Conservation (phyloP, 345 rosid species). For the Eucalyptus erythrocorys region DNA sequence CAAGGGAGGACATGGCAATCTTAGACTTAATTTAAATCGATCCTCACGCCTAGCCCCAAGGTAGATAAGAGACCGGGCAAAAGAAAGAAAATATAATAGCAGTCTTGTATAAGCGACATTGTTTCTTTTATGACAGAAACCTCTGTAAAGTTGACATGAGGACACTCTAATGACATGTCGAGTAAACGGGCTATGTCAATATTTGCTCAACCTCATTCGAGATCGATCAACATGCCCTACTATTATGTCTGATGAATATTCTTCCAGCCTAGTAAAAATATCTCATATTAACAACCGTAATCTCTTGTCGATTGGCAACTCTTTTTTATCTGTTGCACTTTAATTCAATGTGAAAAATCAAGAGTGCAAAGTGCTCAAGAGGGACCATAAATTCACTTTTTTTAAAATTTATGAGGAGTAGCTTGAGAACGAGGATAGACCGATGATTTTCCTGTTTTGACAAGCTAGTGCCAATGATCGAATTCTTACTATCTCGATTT, state of each 20-base stretch:
- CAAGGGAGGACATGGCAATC: neutral
- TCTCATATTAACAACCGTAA: neutral
- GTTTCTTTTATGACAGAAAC: neutral
- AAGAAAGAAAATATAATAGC: neutral
- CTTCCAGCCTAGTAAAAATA: neutral
- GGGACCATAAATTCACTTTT: neutral
- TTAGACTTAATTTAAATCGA: no score
- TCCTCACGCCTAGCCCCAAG: neutral
- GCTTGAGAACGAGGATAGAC: neutral
- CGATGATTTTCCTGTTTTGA: neutral
- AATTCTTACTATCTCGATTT: no score
- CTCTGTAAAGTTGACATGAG: neutral
- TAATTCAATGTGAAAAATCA: neutral
- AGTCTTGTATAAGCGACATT: neutral
- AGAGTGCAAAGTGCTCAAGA: neutral
- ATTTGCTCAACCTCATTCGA: neutral
- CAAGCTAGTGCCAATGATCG: neutral
- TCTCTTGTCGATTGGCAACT: neutral
- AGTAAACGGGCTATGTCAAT: neutral
- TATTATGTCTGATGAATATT: neutral
- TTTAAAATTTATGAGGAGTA: neutral
- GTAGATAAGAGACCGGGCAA: neutral
- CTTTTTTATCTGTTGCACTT: no score
- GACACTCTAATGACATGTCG: neutral
- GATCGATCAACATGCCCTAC: neutral